Evolutionary conservation across 2,329 filamentous ascomycete genomes (phyloP), one percentile per base, ranked within the genome.

Genomic region (Apiospora saccharicola): DNA sequence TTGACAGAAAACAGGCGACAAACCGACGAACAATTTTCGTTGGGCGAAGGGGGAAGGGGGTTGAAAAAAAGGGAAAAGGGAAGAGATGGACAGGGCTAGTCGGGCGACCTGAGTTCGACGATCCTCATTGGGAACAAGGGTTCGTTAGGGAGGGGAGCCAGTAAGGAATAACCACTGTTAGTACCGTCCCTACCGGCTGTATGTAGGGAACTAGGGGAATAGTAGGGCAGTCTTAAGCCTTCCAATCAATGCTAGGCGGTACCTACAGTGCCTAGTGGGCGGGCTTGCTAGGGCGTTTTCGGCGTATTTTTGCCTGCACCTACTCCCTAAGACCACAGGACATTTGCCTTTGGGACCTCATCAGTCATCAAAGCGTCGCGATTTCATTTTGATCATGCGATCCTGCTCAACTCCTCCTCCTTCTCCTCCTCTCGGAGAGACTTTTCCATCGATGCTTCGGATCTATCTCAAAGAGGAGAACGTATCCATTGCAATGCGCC

Each of bases 391-490:
- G 22, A 49, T n/a, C 44, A 22, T 49, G 19, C 46, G 22, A 22
- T 44, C 43, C 16, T 14, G 0, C 16, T 47, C 19, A 7, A n/a
- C 46, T 49, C 19, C 46, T 47, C 46, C 46, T 12, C 5, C 22
- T 19, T 51, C 47, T 24, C 22, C 24, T 30, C 6, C 7, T 30
- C 53, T 37, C 53, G 30, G 53, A 22, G 30, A 37, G 30, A 37
- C 37, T 61, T 61, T 61, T 61, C 53, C 22, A 61, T 37, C 30
- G 53, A 19, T 61, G 53, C 53, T 57, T 61, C 53, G 53, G 53
- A 61, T 61, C 53, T 34, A 34, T 34, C 26, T 34, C 51, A 49
- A 7, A 22, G 8, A 49, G 14, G 22, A 22, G 8, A 49, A 44
- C 43, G 30, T 61, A 37, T 61, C 53, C 53, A 61, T 61, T 22